Conservation (phyloP, 352 stramenopile species). For the Pythium angustatum region DNA sequence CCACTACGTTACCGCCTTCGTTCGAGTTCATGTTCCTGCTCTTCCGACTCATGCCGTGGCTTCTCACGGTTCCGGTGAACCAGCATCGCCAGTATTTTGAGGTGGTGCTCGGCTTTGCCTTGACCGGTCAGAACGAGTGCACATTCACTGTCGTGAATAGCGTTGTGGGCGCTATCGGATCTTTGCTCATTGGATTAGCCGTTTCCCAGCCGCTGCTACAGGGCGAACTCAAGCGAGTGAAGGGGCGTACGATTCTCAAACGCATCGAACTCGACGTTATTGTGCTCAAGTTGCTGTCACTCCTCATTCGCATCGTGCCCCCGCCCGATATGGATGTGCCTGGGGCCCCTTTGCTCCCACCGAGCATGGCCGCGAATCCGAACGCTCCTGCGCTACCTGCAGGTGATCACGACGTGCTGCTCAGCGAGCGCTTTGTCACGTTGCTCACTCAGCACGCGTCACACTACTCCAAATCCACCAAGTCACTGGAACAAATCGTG, state of each 20-base stretch:
- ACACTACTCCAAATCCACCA: slow-evolving; percentile 80
- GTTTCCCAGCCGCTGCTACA: slow-evolving; percentile 63
- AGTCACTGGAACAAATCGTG: slow-evolving; percentile 76
- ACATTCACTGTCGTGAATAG: slow-evolving; percentile 83
- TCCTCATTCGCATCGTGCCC: slow-evolving; percentile 68
- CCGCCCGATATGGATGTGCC: slow-evolving; percentile 73
- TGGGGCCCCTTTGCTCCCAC: slow-evolving; percentile 31
- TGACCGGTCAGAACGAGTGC: slow-evolving; percentile 79
- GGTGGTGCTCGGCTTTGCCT: slow-evolving; percentile 75
- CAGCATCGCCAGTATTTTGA: slow-evolving; percentile 79
- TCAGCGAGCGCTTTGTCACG: slow-evolving; percentile 77
- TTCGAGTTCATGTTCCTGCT: slow-evolving; percentile 86
- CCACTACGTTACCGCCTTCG: slow-evolving; percentile 50
- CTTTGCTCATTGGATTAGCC: slow-evolving; percentile 60
- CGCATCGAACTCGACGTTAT: slow-evolving; percentile 72
- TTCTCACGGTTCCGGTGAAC: slow-evolving; percentile 64
- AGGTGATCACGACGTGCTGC: slow-evolving; percentile 60
- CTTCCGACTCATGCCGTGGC: slow-evolving; percentile 73
- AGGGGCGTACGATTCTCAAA: slow-evolving; percentile 73
- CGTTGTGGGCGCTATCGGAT: slow-evolving; percentile 74
- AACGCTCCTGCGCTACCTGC: slow-evolving; percentile 52
- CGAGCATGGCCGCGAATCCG: slow-evolving; percentile 72
- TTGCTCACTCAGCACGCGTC: slow-evolving; percentile 72
- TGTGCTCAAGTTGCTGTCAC: slow-evolving; percentile 71
- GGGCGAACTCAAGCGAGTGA: slow-evolving; percentile 66